Conservation (phyloP, 306 rosid genomes). For the Cyclanthera cordifolia region DNA sequence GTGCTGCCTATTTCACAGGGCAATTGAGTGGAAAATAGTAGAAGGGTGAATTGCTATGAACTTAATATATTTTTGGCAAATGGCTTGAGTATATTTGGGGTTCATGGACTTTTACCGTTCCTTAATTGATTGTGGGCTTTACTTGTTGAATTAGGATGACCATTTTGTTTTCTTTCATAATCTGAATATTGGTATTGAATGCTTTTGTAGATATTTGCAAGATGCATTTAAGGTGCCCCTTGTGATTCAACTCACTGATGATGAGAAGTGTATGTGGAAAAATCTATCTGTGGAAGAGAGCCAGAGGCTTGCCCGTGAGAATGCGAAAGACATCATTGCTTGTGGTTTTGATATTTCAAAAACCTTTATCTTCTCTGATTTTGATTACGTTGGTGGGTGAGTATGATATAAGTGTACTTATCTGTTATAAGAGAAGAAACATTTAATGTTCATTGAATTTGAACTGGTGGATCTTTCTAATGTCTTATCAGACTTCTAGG, state of each 20-base stretch:
- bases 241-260: constrained; percentile 87
- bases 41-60: background rate
- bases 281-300: constrained; percentile 62
- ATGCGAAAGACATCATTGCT: constrained; percentile 90
- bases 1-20: background rate
- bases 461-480: background rate
- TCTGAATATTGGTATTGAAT: constrained; percentile 4
- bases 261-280: constrained; percentile 92
- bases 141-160: background rate
- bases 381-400: constrained; percentile 74
- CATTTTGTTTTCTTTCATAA: background rate
- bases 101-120: background rate
- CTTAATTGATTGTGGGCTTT: background rate
- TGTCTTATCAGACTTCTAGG: background rate
- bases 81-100: background rate
- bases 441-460: background rate
- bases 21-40: background rate
- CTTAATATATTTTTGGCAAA: background rate
- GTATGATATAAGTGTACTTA: constrained; percentile 19
- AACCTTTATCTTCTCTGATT: constrained; percentile 79
- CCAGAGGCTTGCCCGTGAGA: constrained; percentile 77
- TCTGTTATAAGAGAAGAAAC: background rate
- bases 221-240: constrained; percentile 91
- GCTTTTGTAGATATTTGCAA: constrained; percentile 68
- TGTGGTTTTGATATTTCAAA: constrained; percentile 81